These are phyloP conservation scores for Cucumis sativus DNA, from an alignment of 306 rosid genomes.

Conservation along the genomic window Cucumber_9930_V3 NC_026656.2:15149501-15150000, in stretches of 20 bases:
- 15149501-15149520: not conserved
- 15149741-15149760: conserved; percentile 37
- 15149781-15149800: conserved; percentile 29
- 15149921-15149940: conserved; percentile 46
- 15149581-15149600: not conserved
- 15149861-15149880: conserved; percentile 35
- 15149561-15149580: not conserved
- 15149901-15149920: conserved; percentile 44
- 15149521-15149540: not conserved
- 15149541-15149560: not conserved
- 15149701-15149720: not conserved
- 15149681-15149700: not conserved
- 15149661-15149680: not conserved
- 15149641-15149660: not conserved
- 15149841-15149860: conserved; percentile 36
- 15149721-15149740: conserved; percentile 14
- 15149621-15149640: not conserved
- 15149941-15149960: conserved; percentile 23
- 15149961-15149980: conserved; percentile 18
- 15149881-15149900: conserved; percentile 47
- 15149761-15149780: conserved; percentile 23
- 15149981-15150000: not conserved
- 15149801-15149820: conserved; percentile 31
- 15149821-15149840: conserved; percentile 28
- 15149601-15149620: not conserved